These are phyloP conservation scores for Tetrapisispora arboricola DNA, from an alignment of 805 yeast species.

Conservation along the genomic window DNA sequence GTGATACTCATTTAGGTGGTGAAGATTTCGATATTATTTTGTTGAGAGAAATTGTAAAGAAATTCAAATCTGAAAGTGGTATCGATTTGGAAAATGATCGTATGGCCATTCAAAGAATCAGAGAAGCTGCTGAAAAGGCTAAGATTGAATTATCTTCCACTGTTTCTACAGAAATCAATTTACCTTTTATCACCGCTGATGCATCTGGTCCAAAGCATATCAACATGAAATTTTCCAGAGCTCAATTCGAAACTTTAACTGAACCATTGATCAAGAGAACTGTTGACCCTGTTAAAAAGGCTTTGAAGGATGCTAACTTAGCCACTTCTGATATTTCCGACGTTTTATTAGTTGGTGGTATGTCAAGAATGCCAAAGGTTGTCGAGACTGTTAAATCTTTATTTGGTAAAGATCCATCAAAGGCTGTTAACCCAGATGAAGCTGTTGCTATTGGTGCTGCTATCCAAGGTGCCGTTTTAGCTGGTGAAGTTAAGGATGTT, in stretches of 20 bases:
- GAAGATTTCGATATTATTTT: slow-evolving; percentile 80
- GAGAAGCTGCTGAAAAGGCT: slow-evolving; percentile 77
- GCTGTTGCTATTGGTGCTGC: slow-evolving; percentile 92
- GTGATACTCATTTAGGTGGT: slow-evolving; percentile 83
- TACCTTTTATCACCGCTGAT: slow-evolving; percentile 78
- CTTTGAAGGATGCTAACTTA: slow-evolving; percentile 64
- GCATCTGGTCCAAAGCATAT: slow-evolving; percentile 66
- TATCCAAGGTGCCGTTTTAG: slow-evolving; percentile 75
- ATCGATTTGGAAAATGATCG: slow-evolving; percentile 49
- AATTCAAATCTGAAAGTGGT: slow-evolving; percentile 65
- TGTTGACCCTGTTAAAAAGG: slow-evolving; percentile 62
- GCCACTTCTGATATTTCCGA: slow-evolving; percentile 59
- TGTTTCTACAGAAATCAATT: slow-evolving; percentile 52
- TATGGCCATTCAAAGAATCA: slow-evolving; percentile 65
- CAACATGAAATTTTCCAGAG: slow-evolving; percentile 54
- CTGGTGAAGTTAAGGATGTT: slow-evolving; percentile 75
- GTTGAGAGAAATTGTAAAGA: slow-evolving; percentile 72
- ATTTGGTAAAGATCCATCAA: slow-evolving; percentile 57
- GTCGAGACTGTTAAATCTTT: slow-evolving; percentile 48
- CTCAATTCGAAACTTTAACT: slow-evolving; percentile 60
- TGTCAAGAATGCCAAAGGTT: slow-evolving; percentile 84
- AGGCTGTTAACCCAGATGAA: slow-evolving; percentile 76
- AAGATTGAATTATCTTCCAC: slow-evolving; percentile 72
- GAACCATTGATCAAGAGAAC: slow-evolving; percentile 59
- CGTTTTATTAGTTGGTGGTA: slow-evolving; percentile 74